These are phyloP conservation scores for Nemania bipapillata DNA, from an alignment of 2,329 filamentous ascomycete species.

Conservation along the genomic window DNA sequence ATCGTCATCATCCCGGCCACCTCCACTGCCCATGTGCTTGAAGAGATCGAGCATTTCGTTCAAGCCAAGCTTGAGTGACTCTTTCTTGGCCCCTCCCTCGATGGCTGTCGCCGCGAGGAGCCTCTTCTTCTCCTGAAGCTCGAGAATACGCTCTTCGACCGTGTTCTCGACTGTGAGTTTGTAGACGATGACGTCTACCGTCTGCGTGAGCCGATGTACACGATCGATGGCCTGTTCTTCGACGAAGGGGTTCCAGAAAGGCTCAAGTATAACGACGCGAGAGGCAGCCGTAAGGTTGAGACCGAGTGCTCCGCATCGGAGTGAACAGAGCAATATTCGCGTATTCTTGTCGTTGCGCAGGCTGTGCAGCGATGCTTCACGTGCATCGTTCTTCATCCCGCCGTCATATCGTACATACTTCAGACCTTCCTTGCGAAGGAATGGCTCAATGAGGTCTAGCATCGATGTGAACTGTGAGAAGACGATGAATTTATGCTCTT, in stretches of 20 bases:
- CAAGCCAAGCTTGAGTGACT: slow-evolving; percentile 84
- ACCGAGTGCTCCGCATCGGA: slow-evolving; percentile 92
- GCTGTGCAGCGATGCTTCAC: slow-evolving; percentile 83
- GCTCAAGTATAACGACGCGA: slow-evolving; percentile 92
- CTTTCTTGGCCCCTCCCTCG: slow-evolving; percentile 78
- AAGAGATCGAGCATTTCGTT: slow-evolving; percentile 94
- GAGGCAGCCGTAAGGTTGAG: slow-evolving; percentile 94
- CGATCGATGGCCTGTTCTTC: slow-evolving; percentile 99
- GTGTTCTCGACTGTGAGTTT: slow-evolving; percentile 87
- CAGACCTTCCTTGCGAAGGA: slow-evolving; percentile 78
- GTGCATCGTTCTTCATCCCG: slow-evolving; percentile 90
- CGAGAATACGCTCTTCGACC: slow-evolving; percentile 94
- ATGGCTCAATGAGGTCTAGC: slow-evolving; percentile 95
- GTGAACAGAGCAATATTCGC: slow-evolving; percentile 87
- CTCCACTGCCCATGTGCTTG: slow-evolving; percentile 65
- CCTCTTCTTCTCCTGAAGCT: slow-evolving; percentile 92
- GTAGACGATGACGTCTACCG: slow-evolving; percentile 92
- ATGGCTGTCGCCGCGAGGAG: slow-evolving; percentile 91
- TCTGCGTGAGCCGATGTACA: slow-evolving; percentile 97
- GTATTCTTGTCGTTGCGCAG: slow-evolving; percentile 79
- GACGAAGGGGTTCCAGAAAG: slow-evolving; percentile 99
- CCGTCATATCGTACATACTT: slow-evolving; percentile 92
- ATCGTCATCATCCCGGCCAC: slow-evolving; percentile 38
- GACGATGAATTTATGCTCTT: slow-evolving; percentile 94
- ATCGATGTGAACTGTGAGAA: slow-evolving; percentile 99